Evolutionary conservation across 306 rosid genomes (phyloP).

Genomic region (Corylus heterophylla): DNA sequence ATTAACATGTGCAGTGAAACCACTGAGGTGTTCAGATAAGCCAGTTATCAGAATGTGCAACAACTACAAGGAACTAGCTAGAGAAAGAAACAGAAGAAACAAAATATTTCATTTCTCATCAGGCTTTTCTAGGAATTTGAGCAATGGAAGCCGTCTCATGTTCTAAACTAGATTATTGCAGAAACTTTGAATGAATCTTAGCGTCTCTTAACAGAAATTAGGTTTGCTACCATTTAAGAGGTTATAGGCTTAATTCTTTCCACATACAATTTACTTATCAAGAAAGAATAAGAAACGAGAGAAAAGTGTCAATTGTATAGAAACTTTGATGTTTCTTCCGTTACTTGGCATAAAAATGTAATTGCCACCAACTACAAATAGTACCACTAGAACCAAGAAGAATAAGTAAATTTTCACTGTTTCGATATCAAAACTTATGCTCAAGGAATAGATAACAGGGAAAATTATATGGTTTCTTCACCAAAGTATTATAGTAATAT

Average conservation of each 20-base stretch:
- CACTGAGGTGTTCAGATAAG: background rate
- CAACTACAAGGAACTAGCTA: background rate
- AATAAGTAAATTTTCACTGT: background rate
- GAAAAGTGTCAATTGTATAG: background rate
- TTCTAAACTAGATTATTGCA: background rate
- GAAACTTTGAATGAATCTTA: background rate
- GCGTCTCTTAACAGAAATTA: background rate
- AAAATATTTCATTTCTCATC: slow-evolving; percentile 8
- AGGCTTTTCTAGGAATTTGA: slow-evolving; percentile 6
- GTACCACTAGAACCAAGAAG: slow-evolving; percentile 14
- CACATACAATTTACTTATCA: background rate
- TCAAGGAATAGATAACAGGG: background rate
- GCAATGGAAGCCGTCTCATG: slow-evolving; percentile 12
- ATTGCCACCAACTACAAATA: background rate
- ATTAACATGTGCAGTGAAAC: background rate
- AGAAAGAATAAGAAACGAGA: background rate
- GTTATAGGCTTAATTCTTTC: background rate
- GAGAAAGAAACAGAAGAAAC: background rate
- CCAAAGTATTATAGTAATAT: background rate
- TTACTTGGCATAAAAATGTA: background rate
- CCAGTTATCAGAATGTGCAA: background rate
- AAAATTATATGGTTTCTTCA: background rate
- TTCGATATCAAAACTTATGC: slow-evolving; percentile 16
- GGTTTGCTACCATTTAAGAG: background rate
- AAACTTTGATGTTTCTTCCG: background rate